Conservation (phyloP, 495 filamentous ascomycete species). For the Parachaetomium inaequale region DNA sequence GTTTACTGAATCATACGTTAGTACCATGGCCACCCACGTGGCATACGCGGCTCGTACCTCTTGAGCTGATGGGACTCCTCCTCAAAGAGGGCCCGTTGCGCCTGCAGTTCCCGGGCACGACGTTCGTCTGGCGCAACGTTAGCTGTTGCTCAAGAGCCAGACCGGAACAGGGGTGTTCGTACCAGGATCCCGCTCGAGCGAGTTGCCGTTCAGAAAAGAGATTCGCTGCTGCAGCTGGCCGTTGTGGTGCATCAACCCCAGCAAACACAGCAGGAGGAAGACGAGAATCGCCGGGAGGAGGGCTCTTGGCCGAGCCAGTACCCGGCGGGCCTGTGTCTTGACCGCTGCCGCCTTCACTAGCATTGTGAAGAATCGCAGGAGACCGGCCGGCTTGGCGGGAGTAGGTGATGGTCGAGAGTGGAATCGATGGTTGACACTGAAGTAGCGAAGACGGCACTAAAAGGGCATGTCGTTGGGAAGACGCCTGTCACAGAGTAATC, state of each 20-base stretch:
- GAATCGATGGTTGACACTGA: not conserved
- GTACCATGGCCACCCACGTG: not conserved
- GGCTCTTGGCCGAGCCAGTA: constrained; percentile 45
- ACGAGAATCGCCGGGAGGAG: constrained; percentile 26
- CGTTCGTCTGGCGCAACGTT: constrained; percentile 13
- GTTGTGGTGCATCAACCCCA: constrained; percentile 23
- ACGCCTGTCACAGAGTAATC: not conserved
- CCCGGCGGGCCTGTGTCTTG: constrained; percentile 47
- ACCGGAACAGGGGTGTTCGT: not conserved
- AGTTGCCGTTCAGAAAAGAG: not conserved
- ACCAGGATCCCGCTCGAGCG: constrained; percentile 16
- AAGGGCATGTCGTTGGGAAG: constrained; percentile 1
- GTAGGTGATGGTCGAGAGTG: no score
- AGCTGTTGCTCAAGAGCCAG: not conserved
- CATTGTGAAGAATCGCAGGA: constrained; percentile 3
- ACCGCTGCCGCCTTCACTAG: constrained; percentile 28
- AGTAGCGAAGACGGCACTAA: not conserved
- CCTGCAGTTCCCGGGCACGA: constrained; percentile 20
- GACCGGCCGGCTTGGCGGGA: not conserved
- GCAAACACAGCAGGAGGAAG: constrained; percentile 32
- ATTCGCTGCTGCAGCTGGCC: not conserved
- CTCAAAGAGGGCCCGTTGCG: constrained; percentile 34
- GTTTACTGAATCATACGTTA: constrained; percentile 19
- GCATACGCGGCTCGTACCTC: constrained; percentile 30
- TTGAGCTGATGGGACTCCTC: constrained; percentile 38